Base-by-base conservation (phyloP, 2,329 filamentous ascomycete species). In the Fusarium torreyae region DNA sequence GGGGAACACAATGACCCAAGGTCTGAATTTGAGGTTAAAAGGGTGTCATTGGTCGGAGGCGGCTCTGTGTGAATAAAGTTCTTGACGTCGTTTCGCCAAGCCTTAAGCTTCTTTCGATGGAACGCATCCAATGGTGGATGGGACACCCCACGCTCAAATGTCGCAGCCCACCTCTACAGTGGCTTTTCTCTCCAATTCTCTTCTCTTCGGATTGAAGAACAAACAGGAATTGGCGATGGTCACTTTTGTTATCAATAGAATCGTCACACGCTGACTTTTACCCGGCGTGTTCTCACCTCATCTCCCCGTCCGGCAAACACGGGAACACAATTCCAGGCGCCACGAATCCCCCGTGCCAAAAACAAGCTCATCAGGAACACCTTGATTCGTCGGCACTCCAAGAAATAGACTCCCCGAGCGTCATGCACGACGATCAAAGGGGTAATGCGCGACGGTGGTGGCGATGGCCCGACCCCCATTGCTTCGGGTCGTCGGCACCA, bases 401-500 rank as follows among this genome's bases (percentile, higher is more conserved):
- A 58, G 55, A 51, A 65, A 53, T 48, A 46, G 61, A 63, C 60
- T 61, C 61, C 52, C 57, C 69, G 57, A 57, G 53, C 55, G 46
- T 63, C 66, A 72, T 72, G 71, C 71, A 69, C 38, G 56, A 45
- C 40, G 51, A 65, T 69, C 49, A 63, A 74, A 55, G 57, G 14
- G 67, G 71, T 33, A 73, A 72, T 66, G 66, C 44, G n/a, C 44
- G 44, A 68, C 66, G 51, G 49, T 58, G 59, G 67, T 57, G 67
- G 67, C 67, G 67, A 69, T 63, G 57, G 44, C 42, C 66, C 67
- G 67, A 54, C 66, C 66, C 61, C 61, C 64, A 48, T 58, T 45
- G 44, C 52, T 69, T 70, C 67, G 67, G 67, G 67, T 70, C 67
- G 67, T 70, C 67, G 67, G 67, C 66, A 54, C 67, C 67, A 68